Evolutionary conservation across 2,329 filamentous ascomycete genomes (phyloP).

Genomic region (Capronia epimyces): DNA sequence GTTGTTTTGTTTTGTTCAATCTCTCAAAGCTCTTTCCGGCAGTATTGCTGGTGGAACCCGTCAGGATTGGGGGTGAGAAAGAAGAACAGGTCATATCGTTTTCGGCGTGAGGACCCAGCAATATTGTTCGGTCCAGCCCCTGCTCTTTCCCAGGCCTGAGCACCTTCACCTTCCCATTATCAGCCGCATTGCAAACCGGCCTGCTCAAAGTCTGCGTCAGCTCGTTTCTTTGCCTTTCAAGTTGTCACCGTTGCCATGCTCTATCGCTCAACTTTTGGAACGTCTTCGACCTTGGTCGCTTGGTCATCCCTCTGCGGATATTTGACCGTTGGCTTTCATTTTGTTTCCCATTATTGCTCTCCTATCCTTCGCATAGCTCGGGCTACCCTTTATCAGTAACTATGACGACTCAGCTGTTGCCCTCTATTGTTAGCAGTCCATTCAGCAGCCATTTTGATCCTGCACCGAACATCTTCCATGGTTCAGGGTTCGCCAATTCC

Average conservation of each 20-base stretch:
- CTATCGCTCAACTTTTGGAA: constrained; percentile 26
- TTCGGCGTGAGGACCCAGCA: background rate
- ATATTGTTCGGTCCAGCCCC: background rate
- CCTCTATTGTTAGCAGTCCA: constrained; percentile 17
- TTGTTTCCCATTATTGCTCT: constrained; percentile 16
- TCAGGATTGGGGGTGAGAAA: background rate
- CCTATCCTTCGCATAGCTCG: constrained; percentile 16
- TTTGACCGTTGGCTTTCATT: constrained; percentile 26
- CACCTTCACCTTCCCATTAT: constrained; percentile 10
- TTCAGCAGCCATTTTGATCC: constrained; percentile 20
- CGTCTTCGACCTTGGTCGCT: constrained; percentile 18
- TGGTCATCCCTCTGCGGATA: constrained; percentile 22
- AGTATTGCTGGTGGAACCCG: background rate
- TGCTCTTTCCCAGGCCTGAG: background rate
- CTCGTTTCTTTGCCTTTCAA: background rate
- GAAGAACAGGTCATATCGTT: background rate
- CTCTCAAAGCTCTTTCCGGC: background rate
- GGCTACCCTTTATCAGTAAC: constrained; percentile 15
- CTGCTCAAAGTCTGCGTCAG: constrained; percentile 1
- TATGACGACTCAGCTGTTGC: constrained; percentile 24
- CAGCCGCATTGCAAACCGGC: constrained; percentile 10
- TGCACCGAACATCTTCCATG: constrained; percentile 12
- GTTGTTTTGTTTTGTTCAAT: constrained; percentile 4
- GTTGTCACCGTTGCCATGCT: constrained; percentile 17
- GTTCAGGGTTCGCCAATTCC: constrained; percentile 6